Percentiles rank a stretch among this genome's conserved stretches.
phyloP scores from a whole-genome alignment of 2,329 filamentous ascomycete genomes.

The Colletotrichum incanum region DNA sequence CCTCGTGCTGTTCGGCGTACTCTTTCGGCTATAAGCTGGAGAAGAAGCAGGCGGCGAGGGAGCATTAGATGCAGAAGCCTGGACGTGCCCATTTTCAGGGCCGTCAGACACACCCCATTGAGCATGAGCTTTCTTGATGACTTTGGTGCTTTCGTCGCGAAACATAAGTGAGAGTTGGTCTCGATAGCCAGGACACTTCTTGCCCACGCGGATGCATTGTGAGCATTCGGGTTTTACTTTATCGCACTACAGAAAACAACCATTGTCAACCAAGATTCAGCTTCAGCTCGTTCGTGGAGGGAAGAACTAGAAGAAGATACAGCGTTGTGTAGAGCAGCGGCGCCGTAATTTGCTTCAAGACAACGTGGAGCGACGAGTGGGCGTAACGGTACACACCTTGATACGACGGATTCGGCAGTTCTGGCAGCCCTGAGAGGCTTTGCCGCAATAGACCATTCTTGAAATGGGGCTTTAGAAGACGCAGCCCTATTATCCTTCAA shows the following conservation, averaged over 20 bases:
- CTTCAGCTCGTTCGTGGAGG: not conserved
- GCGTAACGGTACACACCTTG: slow-evolving; percentile 60
- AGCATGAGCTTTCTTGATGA: slow-evolving; percentile 71
- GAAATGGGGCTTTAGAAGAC: not conserved
- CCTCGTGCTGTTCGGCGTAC: slow-evolving; percentile 25
- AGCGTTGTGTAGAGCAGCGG: not conserved
- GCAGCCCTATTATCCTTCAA: not conserved
- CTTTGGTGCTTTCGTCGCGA: slow-evolving; percentile 76
- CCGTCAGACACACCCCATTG: slow-evolving; percentile 57
- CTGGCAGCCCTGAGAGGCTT: slow-evolving; percentile 70
- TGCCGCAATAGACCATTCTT: slow-evolving; percentile 71
- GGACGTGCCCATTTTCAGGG: slow-evolving; percentile 8
- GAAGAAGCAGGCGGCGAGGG: slow-evolving; percentile 48
- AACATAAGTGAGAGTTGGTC: slow-evolving; percentile 77
- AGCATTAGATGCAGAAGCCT: slow-evolving; percentile 16
- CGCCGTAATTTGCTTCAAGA: not conserved
- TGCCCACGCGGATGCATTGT: slow-evolving; percentile 73
- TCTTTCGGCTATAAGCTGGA: slow-evolving; percentile 33
- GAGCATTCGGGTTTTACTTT: slow-evolving; percentile 73
- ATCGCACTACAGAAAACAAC: slow-evolving; percentile 67
- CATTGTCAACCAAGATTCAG: slow-evolving; percentile 3
- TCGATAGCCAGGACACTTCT: slow-evolving; percentile 75
- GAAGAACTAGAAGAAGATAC: not conserved
- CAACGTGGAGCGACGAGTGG: too few species aligned
- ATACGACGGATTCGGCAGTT: slow-evolving; percentile 69